These are phyloP conservation scores for Aspergillus sp. DNA, from an alignment of 2,329 filamentous ascomycete genomes.

Conservation along the genomic window DNA sequence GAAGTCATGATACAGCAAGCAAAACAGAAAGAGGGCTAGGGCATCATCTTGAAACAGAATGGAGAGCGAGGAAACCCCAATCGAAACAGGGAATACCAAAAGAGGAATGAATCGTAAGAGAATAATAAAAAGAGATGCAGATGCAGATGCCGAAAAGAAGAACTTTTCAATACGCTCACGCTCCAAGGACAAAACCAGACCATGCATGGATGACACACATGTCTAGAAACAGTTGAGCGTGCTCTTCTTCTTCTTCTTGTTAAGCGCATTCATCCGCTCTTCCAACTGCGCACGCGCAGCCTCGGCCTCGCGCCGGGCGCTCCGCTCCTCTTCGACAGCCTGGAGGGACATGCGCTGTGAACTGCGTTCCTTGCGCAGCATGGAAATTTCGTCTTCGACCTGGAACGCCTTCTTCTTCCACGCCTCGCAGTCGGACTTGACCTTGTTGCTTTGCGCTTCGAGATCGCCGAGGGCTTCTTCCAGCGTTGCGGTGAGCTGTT, in stretches of 20 bases:
- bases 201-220: neutral
- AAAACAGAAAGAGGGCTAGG: neutral
- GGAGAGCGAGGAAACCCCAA: neutral
- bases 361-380: slow-evolving; percentile 51
- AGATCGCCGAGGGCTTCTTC: slow-evolving; percentile 94
- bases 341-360: slow-evolving; percentile 62
- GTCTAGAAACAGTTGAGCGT: slow-evolving; percentile 92
- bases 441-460: slow-evolving; percentile 82
- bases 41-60: slow-evolving; percentile 10
- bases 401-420: slow-evolving; percentile 81
- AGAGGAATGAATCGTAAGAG: slow-evolving; percentile 2
- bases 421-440: slow-evolving; percentile 79
- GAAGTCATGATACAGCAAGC: slow-evolving; percentile 18
- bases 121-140: slow-evolving; percentile 2
- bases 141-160: neutral
- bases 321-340: slow-evolving; percentile 91
- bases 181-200: neutral
- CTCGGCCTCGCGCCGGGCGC: slow-evolving; percentile 84
- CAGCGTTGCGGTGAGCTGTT: slow-evolving; percentile 87
- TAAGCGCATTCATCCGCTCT: slow-evolving; percentile 87
- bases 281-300: slow-evolving; percentile 81
- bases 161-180: neutral
- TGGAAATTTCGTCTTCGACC: slow-evolving; percentile 56
- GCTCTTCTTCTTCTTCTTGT: slow-evolving; percentile 88
- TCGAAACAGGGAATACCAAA: no score